Evolutionary conservation across 495 filamentous ascomycete species (phyloP).

Genomic region (Darksidea phi): DNA sequence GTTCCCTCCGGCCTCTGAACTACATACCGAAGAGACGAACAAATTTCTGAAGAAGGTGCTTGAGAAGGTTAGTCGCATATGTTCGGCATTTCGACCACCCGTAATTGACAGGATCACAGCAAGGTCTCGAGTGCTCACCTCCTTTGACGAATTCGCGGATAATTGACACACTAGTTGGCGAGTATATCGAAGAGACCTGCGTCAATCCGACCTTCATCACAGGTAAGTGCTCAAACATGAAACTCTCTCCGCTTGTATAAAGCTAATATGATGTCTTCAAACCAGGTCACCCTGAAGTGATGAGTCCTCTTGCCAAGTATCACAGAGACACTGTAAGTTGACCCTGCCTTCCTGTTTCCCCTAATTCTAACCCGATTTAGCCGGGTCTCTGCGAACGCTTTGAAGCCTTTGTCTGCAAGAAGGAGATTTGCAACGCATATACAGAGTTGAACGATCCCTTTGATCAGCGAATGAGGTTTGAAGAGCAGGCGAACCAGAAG

Average conservation of each 20-base stretch:
- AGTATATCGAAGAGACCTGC: slow-evolving; percentile 91
- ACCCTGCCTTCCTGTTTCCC: too few species aligned
- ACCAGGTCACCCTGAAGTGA: slow-evolving; percentile 91
- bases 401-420: slow-evolving; percentile 96
- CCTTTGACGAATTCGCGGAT: slow-evolving; percentile 94
- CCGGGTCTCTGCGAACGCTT: slow-evolving; percentile 92
- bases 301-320: slow-evolving; percentile 96
- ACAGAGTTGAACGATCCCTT: slow-evolving; percentile 98
- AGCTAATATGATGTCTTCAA: too few species aligned
- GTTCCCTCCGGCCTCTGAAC: slow-evolving; percentile 84
- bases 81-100: too few species aligned
- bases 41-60: slow-evolving; percentile 80
- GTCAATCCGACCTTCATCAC: slow-evolving; percentile 96
- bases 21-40: slow-evolving; percentile 84
- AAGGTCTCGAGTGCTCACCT: slow-evolving; percentile 82
- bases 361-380: too few species aligned
- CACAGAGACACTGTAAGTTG: slow-evolving; percentile 59
- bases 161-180: slow-evolving; percentile 90
- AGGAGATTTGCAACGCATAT: slow-evolving; percentile 95
- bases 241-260: too few species aligned
- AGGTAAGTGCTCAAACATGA: too few species aligned
- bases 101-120: too few species aligned
- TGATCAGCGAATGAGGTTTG: slow-evolving; percentile 89
- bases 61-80: too few species aligned
- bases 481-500: slow-evolving; percentile 95